Percentiles rank a stretch among this genome's conserved stretches.
These are phyloP conservation scores for Trematosphaeria pertusa DNA, from an alignment of 2,329 filamentous ascomycete species.

Conservation along the genomic window DNA sequence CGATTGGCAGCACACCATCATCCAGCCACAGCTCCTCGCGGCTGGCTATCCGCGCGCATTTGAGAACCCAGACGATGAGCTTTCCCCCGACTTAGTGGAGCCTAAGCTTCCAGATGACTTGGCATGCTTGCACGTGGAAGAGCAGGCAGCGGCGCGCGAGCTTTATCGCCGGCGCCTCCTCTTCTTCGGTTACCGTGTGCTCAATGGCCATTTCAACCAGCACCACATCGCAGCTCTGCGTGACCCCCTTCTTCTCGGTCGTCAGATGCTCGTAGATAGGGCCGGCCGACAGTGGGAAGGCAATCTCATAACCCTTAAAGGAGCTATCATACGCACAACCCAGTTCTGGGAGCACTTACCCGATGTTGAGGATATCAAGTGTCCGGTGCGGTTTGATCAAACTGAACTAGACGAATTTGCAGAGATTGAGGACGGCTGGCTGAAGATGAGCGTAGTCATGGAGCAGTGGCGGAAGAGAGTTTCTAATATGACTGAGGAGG, in stretches of 20 bases:
- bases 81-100: constrained; percentile 10
- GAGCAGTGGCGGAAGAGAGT: constrained; percentile 18
- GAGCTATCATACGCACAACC: constrained; percentile 16
- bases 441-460: constrained; percentile 16
- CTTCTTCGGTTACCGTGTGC: constrained; percentile 16
- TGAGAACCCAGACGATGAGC: constrained; percentile 19
- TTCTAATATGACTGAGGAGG: constrained; percentile 22
- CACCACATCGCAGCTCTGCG: constrained; percentile 18
- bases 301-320: constrained; percentile 22
- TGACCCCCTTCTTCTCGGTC: constrained; percentile 20
- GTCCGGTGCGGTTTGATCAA: constrained; percentile 16
- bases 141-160: constrained; percentile 11
- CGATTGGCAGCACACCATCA: constrained; percentile 22
- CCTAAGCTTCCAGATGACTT: constrained; percentile 20
- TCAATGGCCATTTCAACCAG: constrained; percentile 18
- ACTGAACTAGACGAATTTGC: constrained; percentile 17
- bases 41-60: constrained; percentile 20
- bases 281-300: constrained; percentile 23
- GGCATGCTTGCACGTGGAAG: constrained; percentile 9
- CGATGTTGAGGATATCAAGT: constrained; percentile 17
- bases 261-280: constrained; percentile 23
- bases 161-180: constrained; percentile 20
- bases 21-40: constrained; percentile 19
- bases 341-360: constrained; percentile 18
- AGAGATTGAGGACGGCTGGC: constrained; percentile 14